phyloP scores from a whole-genome alignment of 495 filamentous ascomycete species.

The Bathelium albidoporum region DNA sequence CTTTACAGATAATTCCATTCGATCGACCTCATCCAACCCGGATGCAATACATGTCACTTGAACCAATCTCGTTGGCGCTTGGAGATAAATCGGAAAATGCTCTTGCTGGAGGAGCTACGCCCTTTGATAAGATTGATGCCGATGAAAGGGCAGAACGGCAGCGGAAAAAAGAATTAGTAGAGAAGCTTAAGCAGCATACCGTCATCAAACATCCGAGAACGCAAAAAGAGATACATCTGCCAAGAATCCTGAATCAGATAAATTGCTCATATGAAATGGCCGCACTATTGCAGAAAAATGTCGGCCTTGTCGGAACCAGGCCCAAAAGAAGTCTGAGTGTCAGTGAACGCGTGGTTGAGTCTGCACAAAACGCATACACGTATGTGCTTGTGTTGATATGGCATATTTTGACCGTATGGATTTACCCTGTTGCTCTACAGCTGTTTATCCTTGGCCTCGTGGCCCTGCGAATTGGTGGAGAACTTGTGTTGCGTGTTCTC shows the following conservation, averaged over 20 bases:
- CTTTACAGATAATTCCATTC: constrained; percentile 80
- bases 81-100: constrained; percentile 52
- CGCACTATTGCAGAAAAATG: constrained; percentile 75
- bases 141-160: constrained; percentile 54
- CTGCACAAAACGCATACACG: constrained; percentile 73
- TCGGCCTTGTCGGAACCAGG: constrained; percentile 66
- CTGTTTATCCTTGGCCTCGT: constrained; percentile 69
- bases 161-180: constrained; percentile 54
- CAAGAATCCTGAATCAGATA: constrained; percentile 82
- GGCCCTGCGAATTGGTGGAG: constrained; percentile 70
- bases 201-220: constrained; percentile 66
- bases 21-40: constrained; percentile 71
- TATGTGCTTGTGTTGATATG: constrained; percentile 57
- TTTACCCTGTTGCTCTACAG: constrained; percentile 65
- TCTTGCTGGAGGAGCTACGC: constrained; percentile 23
- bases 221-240: constrained; percentile 69
- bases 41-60: constrained; percentile 95
- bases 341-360: constrained; percentile 88
- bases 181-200: constrained; percentile 83
- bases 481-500: constrained; percentile 65
- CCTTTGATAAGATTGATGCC: constrained; percentile 43
- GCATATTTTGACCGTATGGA: constrained; percentile 61
- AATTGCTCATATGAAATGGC: constrained; percentile 92
- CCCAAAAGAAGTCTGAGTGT: constrained; percentile 81
- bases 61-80: constrained; percentile 78